A percentile compares a stretch with the other conserved stretches of the same genome.
These are phyloP conservation scores for Orbilia quercus DNA, from an alignment of 2,329 filamentous ascomycete species.

Conservation along the genomic window DNA sequence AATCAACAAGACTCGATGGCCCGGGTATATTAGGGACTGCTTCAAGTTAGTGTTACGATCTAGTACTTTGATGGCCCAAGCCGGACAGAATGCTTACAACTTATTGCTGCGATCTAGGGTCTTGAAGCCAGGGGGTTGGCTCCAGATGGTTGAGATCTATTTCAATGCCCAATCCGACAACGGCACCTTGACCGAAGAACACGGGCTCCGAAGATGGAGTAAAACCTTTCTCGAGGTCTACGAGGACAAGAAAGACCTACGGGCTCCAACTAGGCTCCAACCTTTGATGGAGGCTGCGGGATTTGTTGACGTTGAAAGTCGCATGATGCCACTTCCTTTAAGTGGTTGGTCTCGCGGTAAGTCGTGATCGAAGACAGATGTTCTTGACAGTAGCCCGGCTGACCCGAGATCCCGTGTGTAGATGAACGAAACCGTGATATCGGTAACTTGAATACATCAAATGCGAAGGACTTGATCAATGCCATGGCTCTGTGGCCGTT, in stretches of 20 bases:
- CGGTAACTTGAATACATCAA: constrained; percentile 60
- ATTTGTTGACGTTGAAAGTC: constrained; percentile 75
- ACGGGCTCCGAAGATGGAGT: constrained; percentile 75
- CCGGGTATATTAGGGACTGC: constrained; percentile 79
- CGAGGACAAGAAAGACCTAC: constrained; percentile 74
- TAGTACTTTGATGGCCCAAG: constrained; percentile 1
- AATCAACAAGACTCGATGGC: constrained; percentile 79
- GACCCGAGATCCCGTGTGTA: constrained; percentile 60
- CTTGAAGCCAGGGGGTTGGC: constrained; percentile 81
- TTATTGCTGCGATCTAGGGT: constrained; percentile 66
- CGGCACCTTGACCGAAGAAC: constrained; percentile 75
- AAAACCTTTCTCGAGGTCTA: constrained; percentile 72
- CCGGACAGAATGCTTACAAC: constrained; percentile 32
- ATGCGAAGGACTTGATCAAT: constrained; percentile 63
- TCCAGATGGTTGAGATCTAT: constrained; percentile 88
- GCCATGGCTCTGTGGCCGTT: constrained; percentile 65
- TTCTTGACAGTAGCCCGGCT: constrained; percentile 47
- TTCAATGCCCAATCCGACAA: constrained; percentile 87
- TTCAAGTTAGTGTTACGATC: constrained; percentile 62
- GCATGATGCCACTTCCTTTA: constrained; percentile 75
- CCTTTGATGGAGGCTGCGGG: constrained; percentile 72
- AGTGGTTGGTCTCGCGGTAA: constrained; percentile 76
- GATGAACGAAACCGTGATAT: constrained; percentile 64
- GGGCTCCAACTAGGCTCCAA: constrained; percentile 72
- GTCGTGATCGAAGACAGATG: constrained; percentile 56